Evolutionary conservation across 805 yeast genomes (phyloP).

Genomic region (Zygotorulaspora danielsina): DNA sequence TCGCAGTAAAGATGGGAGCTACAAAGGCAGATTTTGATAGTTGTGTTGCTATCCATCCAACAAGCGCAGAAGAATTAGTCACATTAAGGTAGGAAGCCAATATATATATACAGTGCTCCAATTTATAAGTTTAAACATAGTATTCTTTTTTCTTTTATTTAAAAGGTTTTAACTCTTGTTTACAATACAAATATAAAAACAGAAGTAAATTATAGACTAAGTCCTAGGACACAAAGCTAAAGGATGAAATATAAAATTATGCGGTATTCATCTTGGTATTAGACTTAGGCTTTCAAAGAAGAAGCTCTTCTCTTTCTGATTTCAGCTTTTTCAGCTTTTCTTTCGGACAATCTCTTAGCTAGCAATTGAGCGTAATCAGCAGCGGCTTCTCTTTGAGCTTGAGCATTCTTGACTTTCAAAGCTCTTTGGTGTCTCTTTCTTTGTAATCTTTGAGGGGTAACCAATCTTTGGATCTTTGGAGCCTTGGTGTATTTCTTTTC

Average conservation of each 20-base stretch:
- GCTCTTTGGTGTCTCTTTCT: slow-evolving; percentile 97
- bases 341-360: slow-evolving; percentile 97
- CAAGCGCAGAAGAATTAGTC: slow-evolving; percentile 95
- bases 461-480: slow-evolving; percentile 99
- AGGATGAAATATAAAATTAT: slow-evolving; percentile 16
- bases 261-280: slow-evolving; percentile 15
- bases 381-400: slow-evolving; percentile 99
- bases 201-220: slow-evolving; percentile 18
- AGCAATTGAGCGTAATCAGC: slow-evolving; percentile 99
- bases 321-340: slow-evolving; percentile 98
- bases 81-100: slow-evolving; percentile 42
- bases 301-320: slow-evolving; percentile 99
- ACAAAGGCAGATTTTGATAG: slow-evolving; percentile 92
- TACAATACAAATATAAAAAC: slow-evolving; percentile 18
- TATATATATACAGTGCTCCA: background rate
- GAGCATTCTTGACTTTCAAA: slow-evolving; percentile 93
- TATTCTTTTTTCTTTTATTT: slow-evolving; percentile 1
- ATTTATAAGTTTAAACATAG: background rate
- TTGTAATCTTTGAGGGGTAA: slow-evolving; percentile 98
- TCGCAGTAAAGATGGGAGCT: slow-evolving; percentile 98
- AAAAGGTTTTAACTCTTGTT: slow-evolving; percentile 16
- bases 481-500: slow-evolving; percentile 99
- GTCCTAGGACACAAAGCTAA: slow-evolving; percentile 12
- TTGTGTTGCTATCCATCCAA: slow-evolving; percentile 98
- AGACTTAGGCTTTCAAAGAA: slow-evolving; percentile 80